A percentile compares a stretch with the other conserved stretches of the same genome.
Evolutionary conservation across 1,284 basidiomycete species (phyloP).

Genomic region (Melampsora larici-populina): DNA sequence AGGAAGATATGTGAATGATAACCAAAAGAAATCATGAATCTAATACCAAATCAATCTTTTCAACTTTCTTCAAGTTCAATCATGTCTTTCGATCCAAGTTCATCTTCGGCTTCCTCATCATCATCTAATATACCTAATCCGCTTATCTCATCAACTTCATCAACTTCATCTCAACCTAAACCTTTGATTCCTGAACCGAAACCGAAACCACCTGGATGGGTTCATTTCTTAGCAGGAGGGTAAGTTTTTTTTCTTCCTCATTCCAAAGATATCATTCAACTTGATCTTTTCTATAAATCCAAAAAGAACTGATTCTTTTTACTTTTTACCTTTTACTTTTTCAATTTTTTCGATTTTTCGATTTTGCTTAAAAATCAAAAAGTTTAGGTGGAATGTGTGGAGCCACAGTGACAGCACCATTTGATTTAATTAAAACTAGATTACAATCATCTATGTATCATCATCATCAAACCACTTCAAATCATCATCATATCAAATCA

Average conservation of each 20-base stretch:
- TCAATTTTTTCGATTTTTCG: background rate
- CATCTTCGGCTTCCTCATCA: background rate
- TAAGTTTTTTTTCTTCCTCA: slow-evolving; percentile 45
- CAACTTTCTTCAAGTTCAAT: no score
- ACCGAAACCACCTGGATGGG: slow-evolving; percentile 47
- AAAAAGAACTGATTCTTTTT: background rate
- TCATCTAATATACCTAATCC: background rate
- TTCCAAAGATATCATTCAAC: no score
- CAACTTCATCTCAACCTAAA: background rate
- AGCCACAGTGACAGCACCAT: slow-evolving; percentile 90
- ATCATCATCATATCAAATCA: slow-evolving; percentile 14
- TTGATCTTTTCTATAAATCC: no score
- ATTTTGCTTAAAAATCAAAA: no score
- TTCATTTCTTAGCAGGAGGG: slow-evolving; percentile 58
- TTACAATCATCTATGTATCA: slow-evolving; percentile 67
- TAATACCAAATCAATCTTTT: no score
- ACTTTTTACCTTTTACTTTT: slow-evolving; percentile 26
- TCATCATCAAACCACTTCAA: slow-evolving; percentile 15
- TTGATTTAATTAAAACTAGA: slow-evolving; percentile 97
- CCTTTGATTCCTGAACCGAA: background rate
- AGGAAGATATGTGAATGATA: no score
- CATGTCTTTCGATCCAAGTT: no score
- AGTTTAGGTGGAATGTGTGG: slow-evolving; percentile 97
- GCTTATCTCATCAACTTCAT: background rate
- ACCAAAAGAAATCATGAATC: no score